Evolutionary conservation across 2,329 filamentous ascomycete species (phyloP).

Genomic region (Calycina marina): DNA sequence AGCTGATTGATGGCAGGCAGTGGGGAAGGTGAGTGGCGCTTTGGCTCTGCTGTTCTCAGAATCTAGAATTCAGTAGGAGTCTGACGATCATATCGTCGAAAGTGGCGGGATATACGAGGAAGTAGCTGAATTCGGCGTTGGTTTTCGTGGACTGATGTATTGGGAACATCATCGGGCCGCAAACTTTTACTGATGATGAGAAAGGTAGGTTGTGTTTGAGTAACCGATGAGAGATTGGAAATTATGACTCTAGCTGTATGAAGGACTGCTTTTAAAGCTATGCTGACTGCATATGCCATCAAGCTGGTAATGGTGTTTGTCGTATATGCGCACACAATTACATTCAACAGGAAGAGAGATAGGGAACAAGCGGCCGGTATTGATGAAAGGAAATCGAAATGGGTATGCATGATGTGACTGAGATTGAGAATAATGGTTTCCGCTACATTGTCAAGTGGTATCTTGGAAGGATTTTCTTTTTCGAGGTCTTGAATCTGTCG

Average conservation of each 20-base stretch:
- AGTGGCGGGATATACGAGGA: slow-evolving; percentile 39
- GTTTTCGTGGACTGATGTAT: slow-evolving; percentile 40
- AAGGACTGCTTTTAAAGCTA: slow-evolving; percentile 23
- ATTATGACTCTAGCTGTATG: slow-evolving; percentile 16
- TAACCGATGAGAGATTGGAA: slow-evolving; percentile 15
- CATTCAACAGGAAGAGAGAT: slow-evolving; percentile 38
- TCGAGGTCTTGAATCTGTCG: too few species aligned
- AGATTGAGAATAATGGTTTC: slow-evolving; percentile 39
- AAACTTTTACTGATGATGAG: slow-evolving; percentile 18
- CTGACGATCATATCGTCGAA: slow-evolving; percentile 38
- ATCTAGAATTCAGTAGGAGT: slow-evolving; percentile 36
- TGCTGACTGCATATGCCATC: slow-evolving; percentile 39
- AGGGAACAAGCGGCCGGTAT: slow-evolving; percentile 25
- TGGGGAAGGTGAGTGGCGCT: slow-evolving; percentile 42
- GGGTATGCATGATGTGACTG: slow-evolving; percentile 40
- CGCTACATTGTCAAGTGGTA: slow-evolving; percentile 33
- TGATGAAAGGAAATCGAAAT: slow-evolving; percentile 34
- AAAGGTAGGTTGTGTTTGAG: background rate
- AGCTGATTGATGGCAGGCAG: slow-evolving; percentile 17
- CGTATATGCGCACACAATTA: slow-evolving; percentile 40
- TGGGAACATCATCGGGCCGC: slow-evolving; percentile 36
- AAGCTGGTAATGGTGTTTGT: slow-evolving; percentile 35
- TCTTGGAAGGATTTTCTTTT: too few species aligned
- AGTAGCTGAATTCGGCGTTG: slow-evolving; percentile 34
- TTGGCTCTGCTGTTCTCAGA: slow-evolving; percentile 41